Evolutionary conservation across 2,329 filamentous ascomycete genomes (phyloP).

Genomic region (Trichoderma koningiopsis): DNA sequence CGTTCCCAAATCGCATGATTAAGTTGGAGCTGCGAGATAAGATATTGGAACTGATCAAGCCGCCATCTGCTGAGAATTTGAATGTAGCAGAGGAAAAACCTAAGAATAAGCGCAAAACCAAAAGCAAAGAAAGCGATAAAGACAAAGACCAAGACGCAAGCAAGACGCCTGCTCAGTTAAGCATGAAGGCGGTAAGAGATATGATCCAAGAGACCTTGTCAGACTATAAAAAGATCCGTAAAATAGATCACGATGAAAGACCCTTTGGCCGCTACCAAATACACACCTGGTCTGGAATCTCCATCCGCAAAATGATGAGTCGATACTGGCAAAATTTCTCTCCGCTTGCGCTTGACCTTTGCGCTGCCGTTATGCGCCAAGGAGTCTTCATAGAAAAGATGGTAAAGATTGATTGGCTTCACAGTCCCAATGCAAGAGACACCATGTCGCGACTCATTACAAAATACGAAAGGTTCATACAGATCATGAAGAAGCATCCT

Average conservation of each 20-base stretch:
- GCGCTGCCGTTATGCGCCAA: constrained; percentile 67
- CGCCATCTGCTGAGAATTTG: neutral
- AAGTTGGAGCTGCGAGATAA: constrained; percentile 46
- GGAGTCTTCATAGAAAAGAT: constrained; percentile 72
- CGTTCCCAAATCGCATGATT: constrained; percentile 64
- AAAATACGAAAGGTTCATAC: constrained; percentile 67
- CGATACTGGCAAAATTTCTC: constrained; percentile 70
- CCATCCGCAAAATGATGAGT: constrained; percentile 67
- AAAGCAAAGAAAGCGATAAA: neutral
- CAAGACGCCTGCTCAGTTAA: constrained; percentile 28
- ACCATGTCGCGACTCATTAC: constrained; percentile 66
- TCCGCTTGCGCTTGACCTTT: constrained; percentile 65
- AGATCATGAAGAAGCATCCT: constrained; percentile 55
- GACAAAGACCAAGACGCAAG: neutral
- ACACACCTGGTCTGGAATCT: constrained; percentile 43
- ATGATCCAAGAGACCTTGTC: constrained; percentile 52
- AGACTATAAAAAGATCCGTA: constrained; percentile 42
- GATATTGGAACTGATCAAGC: constrained; percentile 45
- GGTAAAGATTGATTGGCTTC: constrained; percentile 75
- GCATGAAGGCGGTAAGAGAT: constrained; percentile 54
- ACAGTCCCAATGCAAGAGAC: constrained; percentile 63
- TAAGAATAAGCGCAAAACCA: neutral
- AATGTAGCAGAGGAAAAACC: neutral
- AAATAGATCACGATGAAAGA: constrained; percentile 41
- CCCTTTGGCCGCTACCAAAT: constrained; percentile 31